A percentile compares a stretch with the other conserved stretches of the same genome.
Conservation (phyloP, 2,329 filamentous ascomycete species). For the Aspergillus proliferans region DNA sequence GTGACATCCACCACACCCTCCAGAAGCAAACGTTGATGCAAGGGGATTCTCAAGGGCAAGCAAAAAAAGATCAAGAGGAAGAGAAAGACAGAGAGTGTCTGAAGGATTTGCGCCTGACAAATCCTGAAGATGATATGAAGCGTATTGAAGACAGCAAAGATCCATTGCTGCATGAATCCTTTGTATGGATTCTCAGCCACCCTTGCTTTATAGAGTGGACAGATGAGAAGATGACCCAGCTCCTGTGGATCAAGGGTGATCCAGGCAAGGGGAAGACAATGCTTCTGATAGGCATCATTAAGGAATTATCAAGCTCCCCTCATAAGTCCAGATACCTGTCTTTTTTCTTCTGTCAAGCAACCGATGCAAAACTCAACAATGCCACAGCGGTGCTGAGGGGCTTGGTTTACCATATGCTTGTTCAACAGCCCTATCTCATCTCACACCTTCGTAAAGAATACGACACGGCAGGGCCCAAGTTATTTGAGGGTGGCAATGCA, state of each 20-base stretch:
- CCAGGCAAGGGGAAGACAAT: conserved; percentile 16
- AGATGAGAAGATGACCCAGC: not conserved
- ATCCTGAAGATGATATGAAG: conserved; percentile 15
- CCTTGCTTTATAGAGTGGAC: not conserved
- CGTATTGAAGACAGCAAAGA: conserved; percentile 17
- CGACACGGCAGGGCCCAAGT: not conserved
- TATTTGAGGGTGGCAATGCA: conserved; percentile 6
- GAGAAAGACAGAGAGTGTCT: not conserved
- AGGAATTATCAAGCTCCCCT: conserved; percentile 1
- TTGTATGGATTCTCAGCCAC: not conserved
- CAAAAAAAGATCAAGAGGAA: too few relatives aligned
- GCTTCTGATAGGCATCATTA: conserved; percentile 10
- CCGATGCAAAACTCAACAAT: not conserved
- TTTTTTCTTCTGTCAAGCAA: conserved; percentile 33
- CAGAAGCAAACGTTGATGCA: not conserved
- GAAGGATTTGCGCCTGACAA: not conserved
- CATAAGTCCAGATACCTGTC: not conserved
- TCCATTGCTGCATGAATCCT: not conserved
- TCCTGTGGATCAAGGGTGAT: conserved; percentile 13
- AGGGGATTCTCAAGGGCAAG: not conserved
- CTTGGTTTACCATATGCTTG: conserved; percentile 2
- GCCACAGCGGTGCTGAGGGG: not conserved
- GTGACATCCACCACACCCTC: not conserved
- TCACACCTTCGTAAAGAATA: conserved; percentile 3
- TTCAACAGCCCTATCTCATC: conserved; percentile 4